Conservation (phyloP, 2,329 filamentous ascomycete species). For the Fusarium bulbicola region DNA sequence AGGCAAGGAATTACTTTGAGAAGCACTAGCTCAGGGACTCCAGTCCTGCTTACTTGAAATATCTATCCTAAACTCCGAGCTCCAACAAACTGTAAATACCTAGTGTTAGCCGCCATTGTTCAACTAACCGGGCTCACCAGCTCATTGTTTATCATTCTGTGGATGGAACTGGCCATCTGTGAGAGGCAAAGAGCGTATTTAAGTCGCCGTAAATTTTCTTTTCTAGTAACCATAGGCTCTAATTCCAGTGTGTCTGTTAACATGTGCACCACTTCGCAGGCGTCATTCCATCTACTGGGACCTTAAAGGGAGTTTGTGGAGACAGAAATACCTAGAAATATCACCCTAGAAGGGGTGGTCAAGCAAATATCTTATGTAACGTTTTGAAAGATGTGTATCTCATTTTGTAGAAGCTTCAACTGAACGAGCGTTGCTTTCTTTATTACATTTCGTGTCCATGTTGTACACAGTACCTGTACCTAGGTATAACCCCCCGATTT, state of each 20-base stretch:
- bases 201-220: neutral
- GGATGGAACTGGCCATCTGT: neutral
- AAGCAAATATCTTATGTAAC: neutral
- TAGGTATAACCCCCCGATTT: no score
- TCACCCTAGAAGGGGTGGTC: neutral
- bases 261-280: no score
- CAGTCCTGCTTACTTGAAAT: neutral
- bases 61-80: neutral
- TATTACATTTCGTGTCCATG: neutral
- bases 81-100: neutral
- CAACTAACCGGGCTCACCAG: neutral
- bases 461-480: no score
- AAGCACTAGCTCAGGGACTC: neutral
- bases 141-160: neutral
- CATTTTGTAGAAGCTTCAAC: neutral
- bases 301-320: neutral
- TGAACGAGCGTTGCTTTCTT: neutral
- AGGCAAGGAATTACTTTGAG: neutral
- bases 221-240: neutral
- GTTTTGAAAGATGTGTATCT: no score
- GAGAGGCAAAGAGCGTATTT: neutral
- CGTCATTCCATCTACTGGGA: neutral
- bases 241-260: neutral
- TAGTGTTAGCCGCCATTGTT: neutral
- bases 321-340: neutral